A percentile compares a stretch with the other conserved stretches of the same genome.
Conservation (phyloP, 768 basidiomycete species). For the Tylopilus rubrobrunneus region DNA sequence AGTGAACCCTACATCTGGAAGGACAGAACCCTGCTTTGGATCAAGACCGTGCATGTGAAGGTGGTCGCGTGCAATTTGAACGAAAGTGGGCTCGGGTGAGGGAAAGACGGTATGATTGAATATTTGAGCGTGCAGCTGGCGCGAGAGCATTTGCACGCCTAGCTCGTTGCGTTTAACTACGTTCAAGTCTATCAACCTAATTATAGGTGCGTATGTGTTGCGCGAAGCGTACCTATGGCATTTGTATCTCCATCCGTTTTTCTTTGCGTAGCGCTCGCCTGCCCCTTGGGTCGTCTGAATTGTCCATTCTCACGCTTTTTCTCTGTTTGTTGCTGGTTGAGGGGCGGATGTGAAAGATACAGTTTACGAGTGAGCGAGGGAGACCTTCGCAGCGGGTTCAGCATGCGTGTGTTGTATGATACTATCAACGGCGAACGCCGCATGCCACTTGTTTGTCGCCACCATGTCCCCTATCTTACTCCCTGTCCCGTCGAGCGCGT, state of each 20-base stretch:
- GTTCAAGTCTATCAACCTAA: background rate
- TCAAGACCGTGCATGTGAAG: slow-evolving; percentile 79
- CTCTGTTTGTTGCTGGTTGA: slow-evolving; percentile 14
- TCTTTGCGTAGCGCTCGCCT: background rate
- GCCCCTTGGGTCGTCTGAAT: background rate
- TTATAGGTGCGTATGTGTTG: background rate
- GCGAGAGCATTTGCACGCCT: slow-evolving; percentile 91
- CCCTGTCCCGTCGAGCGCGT: no score
- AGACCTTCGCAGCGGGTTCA: slow-evolving; percentile 15
- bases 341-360: slow-evolving; percentile 8
- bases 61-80: slow-evolving; percentile 78
- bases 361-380: slow-evolving; percentile 12
- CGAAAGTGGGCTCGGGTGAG: slow-evolving; percentile 51
- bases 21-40: slow-evolving; percentile 70
- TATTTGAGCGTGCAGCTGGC: slow-evolving; percentile 74
- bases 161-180: slow-evolving; percentile 75
- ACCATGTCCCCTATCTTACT: no score
- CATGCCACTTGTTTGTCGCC: no score
- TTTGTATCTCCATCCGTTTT: background rate
- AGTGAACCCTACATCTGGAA: slow-evolving; percentile 76
- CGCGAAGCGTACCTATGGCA: slow-evolving; percentile 1
- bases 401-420: no score
- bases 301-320: background rate
- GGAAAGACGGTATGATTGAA: slow-evolving; percentile 70
- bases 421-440: no score